Percentiles rank a stretch among this genome's conserved stretches.
phyloP scores from a whole-genome alignment of 202 grass and related monocot species.

The Elaeis oleifera region DNA sequence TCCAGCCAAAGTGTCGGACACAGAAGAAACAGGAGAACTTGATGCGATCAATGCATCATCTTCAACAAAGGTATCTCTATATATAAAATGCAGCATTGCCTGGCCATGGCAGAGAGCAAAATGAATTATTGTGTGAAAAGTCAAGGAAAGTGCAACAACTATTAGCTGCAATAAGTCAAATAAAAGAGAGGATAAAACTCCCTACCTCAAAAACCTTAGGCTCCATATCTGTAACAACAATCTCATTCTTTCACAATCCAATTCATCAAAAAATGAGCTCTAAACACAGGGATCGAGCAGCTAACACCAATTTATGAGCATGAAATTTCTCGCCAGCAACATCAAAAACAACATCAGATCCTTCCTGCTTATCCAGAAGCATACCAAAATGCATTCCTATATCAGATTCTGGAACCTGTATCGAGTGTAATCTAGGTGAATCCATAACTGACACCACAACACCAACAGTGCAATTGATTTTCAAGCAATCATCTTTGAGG shows the following conservation, averaged over 20 bases:
- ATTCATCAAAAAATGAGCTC: conserved; percentile 54
- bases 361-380: conserved; percentile 75
- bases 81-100: conserved; percentile 89
- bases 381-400: conserved; percentile 83
- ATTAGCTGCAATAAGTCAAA: conserved; percentile 2
- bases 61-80: conserved; percentile 65
- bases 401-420: conserved; percentile 80
- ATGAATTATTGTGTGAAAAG: neutral
- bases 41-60: conserved; percentile 66
- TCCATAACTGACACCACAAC: conserved; percentile 84
- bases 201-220: conserved; percentile 78
- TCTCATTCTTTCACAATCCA: conserved; percentile 45
- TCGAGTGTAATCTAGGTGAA: conserved; percentile 48
- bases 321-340: conserved; percentile 83
- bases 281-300: conserved; percentile 76
- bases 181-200: conserved; percentile 12
- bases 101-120: conserved; percentile 7
- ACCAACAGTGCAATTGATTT: conserved; percentile 95
- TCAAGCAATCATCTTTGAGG: conserved; percentile 94
- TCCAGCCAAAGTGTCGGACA: conserved; percentile 74
- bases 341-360: conserved; percentile 79
- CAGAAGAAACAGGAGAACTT: conserved; percentile 42
- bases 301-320: conserved; percentile 87
- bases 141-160: conserved; percentile 1
- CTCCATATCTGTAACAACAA: conserved; percentile 68